phyloP scores from a whole-genome alignment of 257 asterid species.

The Ajuga chamaepitys region DNA sequence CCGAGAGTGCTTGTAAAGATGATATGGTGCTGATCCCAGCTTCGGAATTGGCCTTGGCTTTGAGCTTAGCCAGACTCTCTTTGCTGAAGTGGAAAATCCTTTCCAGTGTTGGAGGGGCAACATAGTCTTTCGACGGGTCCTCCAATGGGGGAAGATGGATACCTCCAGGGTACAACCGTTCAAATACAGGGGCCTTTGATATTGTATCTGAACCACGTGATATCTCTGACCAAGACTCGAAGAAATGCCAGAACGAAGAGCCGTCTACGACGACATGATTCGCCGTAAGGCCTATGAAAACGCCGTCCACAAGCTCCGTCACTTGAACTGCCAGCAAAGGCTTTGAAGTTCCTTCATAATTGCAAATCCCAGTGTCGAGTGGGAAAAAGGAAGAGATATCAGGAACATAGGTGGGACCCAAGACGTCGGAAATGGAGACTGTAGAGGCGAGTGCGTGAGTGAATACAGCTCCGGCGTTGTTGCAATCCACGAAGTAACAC shows the following conservation, averaged over 20 bases:
- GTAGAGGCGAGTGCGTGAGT: constrained; percentile 21
- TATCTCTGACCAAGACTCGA: constrained; percentile 43
- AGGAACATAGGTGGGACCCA: constrained; percentile 8
- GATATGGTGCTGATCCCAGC: neutral
- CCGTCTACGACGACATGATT: constrained; percentile 41
- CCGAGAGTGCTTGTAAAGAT: neutral
- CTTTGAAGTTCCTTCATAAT: constrained; percentile 28
- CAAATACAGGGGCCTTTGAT: constrained; percentile 18
- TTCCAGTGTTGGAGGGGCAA: too few relatives aligned
- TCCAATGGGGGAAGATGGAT: constrained; percentile 12
- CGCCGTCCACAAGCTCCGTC: constrained; percentile 37
- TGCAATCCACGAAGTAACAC: constrained; percentile 20
- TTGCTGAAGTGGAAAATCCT: constrained; percentile 28
- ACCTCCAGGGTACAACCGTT: constrained; percentile 22
- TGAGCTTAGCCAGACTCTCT: constrained; percentile 26
- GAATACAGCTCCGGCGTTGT: constrained; percentile 29
- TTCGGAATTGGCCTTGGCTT: constrained; percentile 27
- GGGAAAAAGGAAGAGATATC: constrained; percentile 26
- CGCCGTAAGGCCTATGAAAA: constrained; percentile 28
- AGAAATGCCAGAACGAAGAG: constrained; percentile 44
- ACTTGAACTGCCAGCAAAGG: constrained; percentile 38
- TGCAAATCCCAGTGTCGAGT: constrained; percentile 23
- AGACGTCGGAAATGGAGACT: constrained; percentile 14
- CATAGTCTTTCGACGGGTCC: too few relatives aligned
- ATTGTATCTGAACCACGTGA: constrained; percentile 37